These are phyloP conservation scores for Wickerhamiella azymoides DNA, from an alignment of 805 yeast species.

Conservation along the genomic window DNA sequence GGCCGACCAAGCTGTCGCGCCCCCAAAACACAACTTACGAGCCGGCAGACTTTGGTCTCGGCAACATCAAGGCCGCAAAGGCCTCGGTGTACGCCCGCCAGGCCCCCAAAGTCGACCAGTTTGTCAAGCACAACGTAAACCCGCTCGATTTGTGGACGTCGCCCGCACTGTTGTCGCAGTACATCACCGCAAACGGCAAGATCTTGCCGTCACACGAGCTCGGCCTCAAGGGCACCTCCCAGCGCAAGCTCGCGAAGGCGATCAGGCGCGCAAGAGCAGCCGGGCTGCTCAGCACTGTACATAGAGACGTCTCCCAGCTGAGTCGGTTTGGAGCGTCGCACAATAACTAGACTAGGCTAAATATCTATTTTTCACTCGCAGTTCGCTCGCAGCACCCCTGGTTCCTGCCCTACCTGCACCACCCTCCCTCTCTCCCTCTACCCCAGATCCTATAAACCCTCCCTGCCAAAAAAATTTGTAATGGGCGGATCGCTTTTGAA, in stretches of 20 bases:
- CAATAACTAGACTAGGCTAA: not conserved
- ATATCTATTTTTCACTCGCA: too few species aligned
- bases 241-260: slow-evolving; percentile 59
- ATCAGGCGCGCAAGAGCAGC: slow-evolving; percentile 66
- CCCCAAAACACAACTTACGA: slow-evolving; percentile 41
- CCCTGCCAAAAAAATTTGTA: not conserved
- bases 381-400: too few species aligned
- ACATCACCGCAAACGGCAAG: slow-evolving; percentile 57
- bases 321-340: not conserved
- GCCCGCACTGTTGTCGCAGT: slow-evolving; percentile 55
- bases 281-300: slow-evolving; percentile 68
- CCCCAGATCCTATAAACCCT: not conserved
- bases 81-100: slow-evolving; percentile 3
- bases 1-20: slow-evolving; percentile 4
- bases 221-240: slow-evolving; percentile 53
- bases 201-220: slow-evolving; percentile 60
- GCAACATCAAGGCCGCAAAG: slow-evolving; percentile 28
- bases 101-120: slow-evolving; percentile 21
- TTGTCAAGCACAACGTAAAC: slow-evolving; percentile 25
- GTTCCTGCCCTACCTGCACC: too few species aligned
- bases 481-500: slow-evolving; percentile 19
- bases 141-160: slow-evolving; percentile 60
- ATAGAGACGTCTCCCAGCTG: slow-evolving; percentile 20
- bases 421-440: too few species aligned
- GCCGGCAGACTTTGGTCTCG: slow-evolving; percentile 66